A percentile compares a stretch with the other conserved stretches of the same genome.
These are phyloP conservation scores for Phytomonas francai DNA, from an alignment of 208 protist species.

Conservation along the genomic window DNA sequence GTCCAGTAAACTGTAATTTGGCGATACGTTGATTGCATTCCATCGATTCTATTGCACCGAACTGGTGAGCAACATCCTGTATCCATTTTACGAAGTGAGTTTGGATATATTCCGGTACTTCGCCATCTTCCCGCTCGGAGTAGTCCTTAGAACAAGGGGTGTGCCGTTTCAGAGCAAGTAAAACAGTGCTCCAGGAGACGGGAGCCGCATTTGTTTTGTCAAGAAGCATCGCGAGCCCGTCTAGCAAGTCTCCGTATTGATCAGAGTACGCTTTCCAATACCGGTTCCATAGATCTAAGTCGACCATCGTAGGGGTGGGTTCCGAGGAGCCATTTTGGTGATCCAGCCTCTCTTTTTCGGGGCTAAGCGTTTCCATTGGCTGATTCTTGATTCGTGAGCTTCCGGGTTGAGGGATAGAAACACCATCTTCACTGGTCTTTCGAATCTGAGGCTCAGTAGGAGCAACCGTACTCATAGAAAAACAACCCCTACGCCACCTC, in stretches of 20 bases:
- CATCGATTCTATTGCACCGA: constrained; percentile 54
- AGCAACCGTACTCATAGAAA: not conserved
- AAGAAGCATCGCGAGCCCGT: constrained; percentile 13
- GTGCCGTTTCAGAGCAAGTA: constrained; percentile 9
- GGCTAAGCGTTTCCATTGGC: not conserved
- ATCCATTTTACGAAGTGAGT: constrained; percentile 1
- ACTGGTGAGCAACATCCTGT: constrained; percentile 17
- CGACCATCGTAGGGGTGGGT: constrained; percentile 15
- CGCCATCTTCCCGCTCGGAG: not conserved
- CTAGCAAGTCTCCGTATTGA: constrained; percentile 18
- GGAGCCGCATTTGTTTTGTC: not conserved
- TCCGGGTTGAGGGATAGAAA: not conserved
- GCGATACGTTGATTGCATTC: constrained; percentile 23
- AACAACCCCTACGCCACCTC: not conserved
- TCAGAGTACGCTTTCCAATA: constrained; percentile 45
- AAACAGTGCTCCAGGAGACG: constrained; percentile 11
- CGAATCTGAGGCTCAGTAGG: not conserved
- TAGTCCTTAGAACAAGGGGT: not conserved
- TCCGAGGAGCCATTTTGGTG: not conserved
- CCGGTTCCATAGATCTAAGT: constrained; percentile 46
- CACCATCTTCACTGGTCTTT: not conserved
- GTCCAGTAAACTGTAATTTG: constrained; percentile 52
- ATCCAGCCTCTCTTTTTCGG: not conserved
- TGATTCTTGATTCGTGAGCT: not conserved
- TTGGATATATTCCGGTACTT: not conserved